Base-by-base conservation (phyloP, 495 filamentous ascomycete species). In the Penicillium coffeae region DNA sequence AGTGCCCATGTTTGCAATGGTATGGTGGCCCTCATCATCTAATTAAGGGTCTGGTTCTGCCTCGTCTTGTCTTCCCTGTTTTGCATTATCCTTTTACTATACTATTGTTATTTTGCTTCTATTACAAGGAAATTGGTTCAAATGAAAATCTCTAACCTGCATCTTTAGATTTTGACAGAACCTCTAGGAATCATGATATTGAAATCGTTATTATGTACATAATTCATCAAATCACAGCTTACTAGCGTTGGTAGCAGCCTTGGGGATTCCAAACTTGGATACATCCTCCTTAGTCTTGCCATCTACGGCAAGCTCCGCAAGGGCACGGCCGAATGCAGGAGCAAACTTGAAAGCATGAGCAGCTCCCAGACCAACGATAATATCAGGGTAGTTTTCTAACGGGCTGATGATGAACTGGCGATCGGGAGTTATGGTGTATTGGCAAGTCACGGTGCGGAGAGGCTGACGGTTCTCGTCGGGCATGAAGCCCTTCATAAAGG, bases 21-120 rank as follows among this genome's bases (percentile, higher is more conserved):
- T 68, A 0, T 62, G 62, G 62, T 63, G 62, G 59, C 62, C 62
- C n/a, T n/a, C n/a, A n/a, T n/a, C n/a, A n/a, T n/a, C n/a, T n/a
- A n/a, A n/a, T n/a, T n/a, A n/a, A n/a, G n/a, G n/a, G n/a, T n/a
- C n/a, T n/a, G n/a, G n/a, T n/a, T n/a, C n/a, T n/a, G n/a, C n/a
- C n/a, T n/a, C n/a, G n/a, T n/a, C n/a, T n/a, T n/a, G n/a, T n/a
- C n/a, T n/a, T n/a, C n/a, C n/a, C n/a, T n/a, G n/a, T n/a, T n/a
- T n/a, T n/a, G n/a, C n/a, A n/a, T n/a, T n/a, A n/a, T n/a, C n/a
- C n/a, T n/a, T n/a, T n/a, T n/a, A n/a, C n/a, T n/a, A n/a, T n/a
- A n/a, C n/a, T n/a, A n/a, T n/a, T n/a, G n/a, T n/a, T n/a, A n/a
- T n/a, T n/a, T n/a, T n/a, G n/a, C n/a, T n/a, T n/a, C n/a, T n/a